Percentiles rank a stretch among this genome's conserved stretches.
Conservation (phyloP, 2,329 filamentous ascomycete genomes). For the Fusarium dlaminii region DNA sequence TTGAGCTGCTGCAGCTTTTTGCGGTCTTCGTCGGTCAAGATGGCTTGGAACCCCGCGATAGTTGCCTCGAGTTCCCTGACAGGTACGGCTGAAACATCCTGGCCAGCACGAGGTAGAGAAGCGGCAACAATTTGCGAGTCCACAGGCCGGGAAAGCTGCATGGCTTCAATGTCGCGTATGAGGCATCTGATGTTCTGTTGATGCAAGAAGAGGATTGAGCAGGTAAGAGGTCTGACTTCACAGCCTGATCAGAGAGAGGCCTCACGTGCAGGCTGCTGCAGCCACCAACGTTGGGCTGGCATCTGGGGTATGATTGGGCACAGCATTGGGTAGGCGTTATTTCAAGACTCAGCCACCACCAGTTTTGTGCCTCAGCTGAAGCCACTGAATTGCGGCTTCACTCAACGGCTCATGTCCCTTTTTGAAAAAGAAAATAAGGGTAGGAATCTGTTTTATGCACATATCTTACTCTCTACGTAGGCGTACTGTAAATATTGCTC, state of each 20-base stretch:
- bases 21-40: constrained; percentile 14
- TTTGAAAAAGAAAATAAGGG: too few relatives aligned
- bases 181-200: fast-evolving
- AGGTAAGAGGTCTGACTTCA: too few relatives aligned
- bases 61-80: neutral
- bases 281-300: neutral
- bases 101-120: neutral
- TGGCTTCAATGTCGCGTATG: fast-evolving
- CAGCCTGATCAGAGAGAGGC: neutral
- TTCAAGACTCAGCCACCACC: neutral
- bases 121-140: neutral
- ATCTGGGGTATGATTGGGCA: neutral
- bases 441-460: too few relatives aligned
- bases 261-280: neutral
- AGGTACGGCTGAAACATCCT: neutral
- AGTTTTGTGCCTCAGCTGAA: neutral
- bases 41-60: constrained; percentile 16
- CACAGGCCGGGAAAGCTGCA: neutral
- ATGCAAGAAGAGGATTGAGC: neutral
- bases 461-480: too few relatives aligned
- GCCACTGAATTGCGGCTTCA: neutral
- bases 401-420: neutral
- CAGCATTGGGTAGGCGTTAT: fast-evolving
- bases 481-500: neutral
- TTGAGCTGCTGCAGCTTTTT: constrained; percentile 11